A percentile compares a stretch with the other conserved stretches of the same genome.
phyloP scores from a whole-genome alignment of 768 basidiomycete species.

The Pisolithus marmoratus region DNA sequence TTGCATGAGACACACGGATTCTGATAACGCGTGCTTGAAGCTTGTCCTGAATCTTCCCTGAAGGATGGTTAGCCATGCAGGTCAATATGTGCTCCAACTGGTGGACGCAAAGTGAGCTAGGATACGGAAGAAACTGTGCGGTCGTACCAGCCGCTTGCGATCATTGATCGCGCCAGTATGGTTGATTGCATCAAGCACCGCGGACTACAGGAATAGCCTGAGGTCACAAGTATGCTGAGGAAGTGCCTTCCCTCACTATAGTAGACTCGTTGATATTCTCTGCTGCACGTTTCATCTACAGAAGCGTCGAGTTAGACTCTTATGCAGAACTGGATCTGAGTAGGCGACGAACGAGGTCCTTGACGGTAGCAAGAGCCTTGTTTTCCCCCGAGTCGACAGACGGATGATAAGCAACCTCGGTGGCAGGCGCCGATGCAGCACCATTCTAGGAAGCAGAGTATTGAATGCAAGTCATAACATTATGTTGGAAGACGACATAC shows the following conservation, averaged over 20 bases:
- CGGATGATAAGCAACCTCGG: slow-evolving; percentile 1
- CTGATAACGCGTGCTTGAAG: slow-evolving; percentile 38
- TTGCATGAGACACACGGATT: slow-evolving; percentile 45
- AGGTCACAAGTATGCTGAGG: background rate
- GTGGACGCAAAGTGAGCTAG: background rate
- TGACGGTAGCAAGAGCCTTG: slow-evolving; percentile 23
- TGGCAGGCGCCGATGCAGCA: slow-evolving; percentile 11
- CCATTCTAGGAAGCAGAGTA: background rate
- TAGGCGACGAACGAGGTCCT: slow-evolving; percentile 21
- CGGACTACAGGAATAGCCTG: slow-evolving; percentile 34
- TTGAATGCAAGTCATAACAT: background rate
- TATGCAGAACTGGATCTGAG: background rate
- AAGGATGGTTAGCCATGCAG: slow-evolving; percentile 54
- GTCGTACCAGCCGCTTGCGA: slow-evolving; percentile 66
- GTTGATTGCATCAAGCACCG: slow-evolving; percentile 54
- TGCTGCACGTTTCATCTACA: slow-evolving; percentile 23
- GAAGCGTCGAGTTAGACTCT: background rate
- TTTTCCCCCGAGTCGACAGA: slow-evolving; percentile 12
- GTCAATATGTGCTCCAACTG: slow-evolving; percentile 70
- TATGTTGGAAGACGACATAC: slow-evolving; percentile 10
- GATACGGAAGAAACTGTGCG: background rate
- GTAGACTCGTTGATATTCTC: slow-evolving; percentile 27
- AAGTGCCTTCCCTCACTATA: slow-evolving; percentile 11
- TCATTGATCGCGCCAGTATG: slow-evolving; percentile 68
- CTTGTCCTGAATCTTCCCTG: slow-evolving; percentile 37